phyloP scores from a whole-genome alignment of 805 yeast genomes.

The Cyberlindnera xylosilytica region DNA sequence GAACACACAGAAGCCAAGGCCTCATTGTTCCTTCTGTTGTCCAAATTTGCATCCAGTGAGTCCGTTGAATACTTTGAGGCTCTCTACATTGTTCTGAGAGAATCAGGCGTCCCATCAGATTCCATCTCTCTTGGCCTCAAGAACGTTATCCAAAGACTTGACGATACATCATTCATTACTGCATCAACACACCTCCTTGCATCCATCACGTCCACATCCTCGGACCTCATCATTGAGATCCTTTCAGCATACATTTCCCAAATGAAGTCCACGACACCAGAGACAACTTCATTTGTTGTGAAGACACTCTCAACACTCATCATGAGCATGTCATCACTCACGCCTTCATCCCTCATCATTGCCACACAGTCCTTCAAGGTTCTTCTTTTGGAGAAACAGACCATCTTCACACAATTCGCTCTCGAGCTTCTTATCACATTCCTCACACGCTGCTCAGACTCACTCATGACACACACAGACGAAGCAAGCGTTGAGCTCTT shows the following conservation, averaged over 20 bases:
- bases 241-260: conserved; percentile 15
- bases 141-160: conserved; percentile 9
- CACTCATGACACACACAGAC: background rate
- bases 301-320: conserved; percentile 18
- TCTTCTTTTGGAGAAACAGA: conserved; percentile 45
- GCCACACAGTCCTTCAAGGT: conserved; percentile 32
- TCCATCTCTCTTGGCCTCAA: conserved; percentile 24
- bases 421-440: conserved; percentile 53
- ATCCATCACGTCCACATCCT: conserved; percentile 20
- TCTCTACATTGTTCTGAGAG: conserved; percentile 33
- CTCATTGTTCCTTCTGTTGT: conserved; percentile 29
- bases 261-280: conserved; percentile 11
- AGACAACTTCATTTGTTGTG: conserved; percentile 9
- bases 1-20: conserved; percentile 18
- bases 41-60: conserved; percentile 19
- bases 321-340: conserved; percentile 1
- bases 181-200: conserved; percentile 20
- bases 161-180: conserved; percentile 5
- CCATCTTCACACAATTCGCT: conserved; percentile 64
- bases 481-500: conserved; percentile 14
- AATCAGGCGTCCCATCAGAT: conserved; percentile 16
- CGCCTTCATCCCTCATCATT: background rate
- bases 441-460: conserved; percentile 28
- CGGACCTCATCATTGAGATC: conserved; percentile 22
- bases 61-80: conserved; percentile 31